Conservation (phyloP, 805 yeast species). For the Metschnikowia amazonensis region DNA sequence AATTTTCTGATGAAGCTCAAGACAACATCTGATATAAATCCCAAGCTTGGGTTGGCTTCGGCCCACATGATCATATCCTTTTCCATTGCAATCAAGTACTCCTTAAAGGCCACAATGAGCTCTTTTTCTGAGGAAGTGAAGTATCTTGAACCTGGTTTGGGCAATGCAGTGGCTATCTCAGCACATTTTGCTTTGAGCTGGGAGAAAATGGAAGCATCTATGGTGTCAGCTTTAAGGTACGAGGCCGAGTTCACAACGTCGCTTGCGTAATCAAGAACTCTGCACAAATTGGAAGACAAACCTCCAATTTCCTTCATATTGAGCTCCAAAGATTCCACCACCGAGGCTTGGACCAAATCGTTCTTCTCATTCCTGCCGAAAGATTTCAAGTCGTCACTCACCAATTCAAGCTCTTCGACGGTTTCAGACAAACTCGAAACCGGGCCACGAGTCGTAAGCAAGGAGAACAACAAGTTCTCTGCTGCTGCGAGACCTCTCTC, state of each 20-base stretch:
- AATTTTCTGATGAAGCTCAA: slow-evolving; percentile 42
- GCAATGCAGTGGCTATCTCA: slow-evolving; percentile 3
- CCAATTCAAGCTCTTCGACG: slow-evolving; percentile 14
- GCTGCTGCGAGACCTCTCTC: slow-evolving; percentile 72
- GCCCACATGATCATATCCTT: slow-evolving; percentile 35
- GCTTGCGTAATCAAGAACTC: slow-evolving; percentile 14
- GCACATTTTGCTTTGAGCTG: slow-evolving; percentile 8
- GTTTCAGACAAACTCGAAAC: slow-evolving; percentile 31
- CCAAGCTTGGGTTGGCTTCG: slow-evolving; percentile 21
- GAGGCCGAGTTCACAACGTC: slow-evolving; percentile 8
- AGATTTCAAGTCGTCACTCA: slow-evolving; percentile 16
- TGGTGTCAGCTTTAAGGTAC: slow-evolving; percentile 6
- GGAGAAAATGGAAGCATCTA: slow-evolving; percentile 6
- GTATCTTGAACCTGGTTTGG: slow-evolving; percentile 4
- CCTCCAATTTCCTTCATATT: slow-evolving; percentile 18
- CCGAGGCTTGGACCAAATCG: slow-evolving; percentile 16
- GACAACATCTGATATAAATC: slow-evolving; percentile 49
- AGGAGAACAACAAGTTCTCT: slow-evolving; percentile 62
- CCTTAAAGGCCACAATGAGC: slow-evolving; percentile 20
- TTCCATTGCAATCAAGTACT: slow-evolving; percentile 23
- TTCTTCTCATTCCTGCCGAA: slow-evolving; percentile 14
- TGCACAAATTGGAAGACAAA: slow-evolving; percentile 7
- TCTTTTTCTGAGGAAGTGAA: slow-evolving; percentile 16
- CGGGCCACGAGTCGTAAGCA: slow-evolving; percentile 53
- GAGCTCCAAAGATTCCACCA: slow-evolving; percentile 17